A percentile compares a stretch with the other conserved stretches of the same genome.
Evolutionary conservation across 345 rosid genomes (phyloP).

Genomic region (Syzygium oleosum): DNA sequence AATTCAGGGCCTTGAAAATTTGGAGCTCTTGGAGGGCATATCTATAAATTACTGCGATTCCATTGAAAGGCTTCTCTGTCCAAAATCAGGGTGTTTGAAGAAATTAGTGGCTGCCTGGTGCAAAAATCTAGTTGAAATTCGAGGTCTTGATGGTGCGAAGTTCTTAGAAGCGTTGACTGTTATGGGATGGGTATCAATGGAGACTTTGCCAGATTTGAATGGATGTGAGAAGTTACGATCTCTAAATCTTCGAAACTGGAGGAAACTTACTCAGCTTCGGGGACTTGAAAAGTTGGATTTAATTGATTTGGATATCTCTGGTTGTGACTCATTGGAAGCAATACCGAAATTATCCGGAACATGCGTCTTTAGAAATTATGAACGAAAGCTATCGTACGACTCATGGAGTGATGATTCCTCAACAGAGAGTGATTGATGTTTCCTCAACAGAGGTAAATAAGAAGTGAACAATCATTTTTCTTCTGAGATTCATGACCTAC

Average conservation of each 20-base stretch:
- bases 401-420: too few relatives aligned
- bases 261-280: not conserved
- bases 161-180: not conserved
- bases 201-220: not conserved
- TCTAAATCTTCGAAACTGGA: too few relatives aligned
- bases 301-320: not conserved
- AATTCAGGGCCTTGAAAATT: too few relatives aligned
- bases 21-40: too few relatives aligned
- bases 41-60: too few relatives aligned
- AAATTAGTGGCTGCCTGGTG: accelerated
- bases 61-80: not conserved
- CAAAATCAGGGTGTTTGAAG: not conserved
- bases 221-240: not conserved
- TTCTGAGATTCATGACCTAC: too few relatives aligned
- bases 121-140: accelerated
- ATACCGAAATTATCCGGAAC: accelerated
- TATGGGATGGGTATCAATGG: not conserved
- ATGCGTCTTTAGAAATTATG: too few relatives aligned
- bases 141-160: accelerated
- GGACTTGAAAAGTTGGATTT: not conserved
- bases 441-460: too few relatives aligned
- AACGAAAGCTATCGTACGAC: too few relatives aligned
- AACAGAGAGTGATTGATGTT: too few relatives aligned
- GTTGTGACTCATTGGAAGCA: not conserved
- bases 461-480: too few relatives aligned